Percentiles rank a stretch among this genome's conserved stretches.
These are phyloP conservation scores for Senna siamea DNA, from an alignment of 306 rosid genomes.

Conservation along the genomic window DNA sequence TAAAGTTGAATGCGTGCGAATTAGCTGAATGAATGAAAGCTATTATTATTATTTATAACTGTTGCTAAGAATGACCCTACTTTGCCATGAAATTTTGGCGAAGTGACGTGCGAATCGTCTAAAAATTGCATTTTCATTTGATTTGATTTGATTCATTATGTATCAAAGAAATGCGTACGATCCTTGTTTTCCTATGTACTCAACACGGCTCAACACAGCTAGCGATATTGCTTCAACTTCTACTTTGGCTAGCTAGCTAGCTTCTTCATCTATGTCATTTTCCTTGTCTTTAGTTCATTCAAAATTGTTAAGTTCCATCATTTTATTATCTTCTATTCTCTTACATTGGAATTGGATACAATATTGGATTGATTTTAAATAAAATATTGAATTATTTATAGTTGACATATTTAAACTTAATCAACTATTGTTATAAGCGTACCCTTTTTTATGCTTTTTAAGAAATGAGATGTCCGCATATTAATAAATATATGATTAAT, in stretches of 20 bases:
- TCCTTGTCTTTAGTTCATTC: background rate
- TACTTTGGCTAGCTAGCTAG: background rate
- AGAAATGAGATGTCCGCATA: too few species aligned
- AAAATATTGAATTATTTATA: too few species aligned
- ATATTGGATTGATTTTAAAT: too few species aligned
- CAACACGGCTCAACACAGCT: background rate
- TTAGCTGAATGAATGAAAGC: background rate
- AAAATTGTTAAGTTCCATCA: background rate
- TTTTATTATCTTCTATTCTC: background rate
- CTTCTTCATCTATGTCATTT: background rate
- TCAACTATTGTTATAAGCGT: too few species aligned
- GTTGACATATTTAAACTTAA: too few species aligned
- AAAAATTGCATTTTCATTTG: constrained; percentile 20
- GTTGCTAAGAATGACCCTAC: constrained; percentile 35
- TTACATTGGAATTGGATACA: too few species aligned
- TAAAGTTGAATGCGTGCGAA: background rate
- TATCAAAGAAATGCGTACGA: constrained; percentile 14
- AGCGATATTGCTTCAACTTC: constrained; percentile 4
- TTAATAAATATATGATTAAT: too few species aligned
- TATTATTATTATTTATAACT: background rate
- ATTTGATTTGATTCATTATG: constrained; percentile 25
- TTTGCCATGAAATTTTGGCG: constrained; percentile 23
- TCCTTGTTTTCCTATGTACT: background rate
- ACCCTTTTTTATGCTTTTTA: too few species aligned
- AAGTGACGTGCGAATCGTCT: constrained; percentile 38